A percentile compares a stretch with the other conserved stretches of the same genome.
phyloP scores from a whole-genome alignment of 495 filamentous ascomycete genomes.

The Lepraria neglecta region DNA sequence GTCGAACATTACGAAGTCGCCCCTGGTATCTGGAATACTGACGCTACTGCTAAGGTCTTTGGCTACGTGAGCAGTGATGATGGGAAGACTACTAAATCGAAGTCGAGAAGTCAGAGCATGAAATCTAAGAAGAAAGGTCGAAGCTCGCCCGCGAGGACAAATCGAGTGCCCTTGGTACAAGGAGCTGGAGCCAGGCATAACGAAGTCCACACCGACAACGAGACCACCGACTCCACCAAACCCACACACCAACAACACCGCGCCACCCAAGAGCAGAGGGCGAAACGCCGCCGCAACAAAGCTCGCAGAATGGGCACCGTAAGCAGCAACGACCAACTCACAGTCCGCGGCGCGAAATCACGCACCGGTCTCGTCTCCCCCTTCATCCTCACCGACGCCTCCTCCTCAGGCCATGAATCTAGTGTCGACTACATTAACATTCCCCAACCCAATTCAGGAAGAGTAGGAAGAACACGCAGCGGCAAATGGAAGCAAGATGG shows the following conservation, averaged over 20 bases:
- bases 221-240: slow-evolving; percentile 1
- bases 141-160: background rate
- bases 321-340: slow-evolving; percentile 26
- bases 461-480: slow-evolving; percentile 28
- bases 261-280: background rate
- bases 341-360: slow-evolving; percentile 27
- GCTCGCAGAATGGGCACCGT: slow-evolving; percentile 18
- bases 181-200: slow-evolving; percentile 1
- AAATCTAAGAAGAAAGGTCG: background rate
- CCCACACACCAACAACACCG: background rate
- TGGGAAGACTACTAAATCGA: background rate
- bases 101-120: slow-evolving; percentile 6
- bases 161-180: slow-evolving; percentile 1
- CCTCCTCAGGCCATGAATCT: slow-evolving; percentile 18
- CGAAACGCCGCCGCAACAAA: background rate
- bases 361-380: slow-evolving; percentile 34
- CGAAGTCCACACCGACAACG: background rate
- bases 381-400: slow-evolving; percentile 23
- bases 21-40: slow-evolving; percentile 19
- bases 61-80: slow-evolving; percentile 12
- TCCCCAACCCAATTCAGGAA: background rate
- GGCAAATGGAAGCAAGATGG: slow-evolving; percentile 28
- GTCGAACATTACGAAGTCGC: slow-evolving; percentile 20
- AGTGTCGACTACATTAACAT: slow-evolving; percentile 17
- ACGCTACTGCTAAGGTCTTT: slow-evolving; percentile 20